phyloP scores from a whole-genome alignment of 768 basidiomycete genomes.

The Leccinum olivaceopallidum region DNA sequence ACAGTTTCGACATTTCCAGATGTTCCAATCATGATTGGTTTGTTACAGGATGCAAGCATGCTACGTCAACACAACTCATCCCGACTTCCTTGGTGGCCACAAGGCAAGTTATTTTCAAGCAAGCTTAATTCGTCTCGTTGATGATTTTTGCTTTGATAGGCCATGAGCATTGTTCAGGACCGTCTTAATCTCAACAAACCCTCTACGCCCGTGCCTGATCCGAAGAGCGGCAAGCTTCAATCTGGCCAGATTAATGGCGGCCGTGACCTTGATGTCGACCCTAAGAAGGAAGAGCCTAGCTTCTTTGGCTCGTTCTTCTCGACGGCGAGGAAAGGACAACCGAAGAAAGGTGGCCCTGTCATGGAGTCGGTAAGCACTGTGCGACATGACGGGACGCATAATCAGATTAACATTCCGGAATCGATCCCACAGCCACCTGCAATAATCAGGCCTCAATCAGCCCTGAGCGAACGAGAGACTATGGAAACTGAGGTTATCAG shows the following conservation, averaged over 20 bases:
- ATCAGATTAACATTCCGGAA: neutral
- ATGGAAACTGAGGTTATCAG: slow-evolving; percentile 99
- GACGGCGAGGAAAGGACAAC: slow-evolving; percentile 58
- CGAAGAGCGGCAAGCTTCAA: slow-evolving; percentile 66
- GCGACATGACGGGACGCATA: slow-evolving; percentile 15
- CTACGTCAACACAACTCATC: slow-evolving; percentile 99
- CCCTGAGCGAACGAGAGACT: slow-evolving; percentile 90
- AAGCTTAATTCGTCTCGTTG: neutral
- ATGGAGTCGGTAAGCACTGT: slow-evolving; percentile 56
- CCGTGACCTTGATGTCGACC: slow-evolving; percentile 90
- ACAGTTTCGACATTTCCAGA: neutral
- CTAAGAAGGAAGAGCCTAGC: slow-evolving; percentile 84
- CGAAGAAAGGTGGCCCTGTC: slow-evolving; percentile 57
- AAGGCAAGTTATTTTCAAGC: slow-evolving; percentile 46
- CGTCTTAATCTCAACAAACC: slow-evolving; percentile 82
- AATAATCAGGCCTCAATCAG: slow-evolving; percentile 86
- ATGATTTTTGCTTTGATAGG: slow-evolving; percentile 45
- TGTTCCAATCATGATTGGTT: slow-evolving; percentile 3
- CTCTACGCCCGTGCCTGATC: slow-evolving; percentile 52
- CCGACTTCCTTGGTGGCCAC: slow-evolving; percentile 97
- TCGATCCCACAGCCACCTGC: slow-evolving; percentile 62
- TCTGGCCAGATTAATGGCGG: slow-evolving; percentile 81
- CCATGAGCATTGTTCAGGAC: slow-evolving; percentile 85
- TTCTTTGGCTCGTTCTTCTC: slow-evolving; percentile 98
- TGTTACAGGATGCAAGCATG: slow-evolving; percentile 89